Evolutionary conservation across 139 green algal genomes (phyloP), one percentile per base, ranked within the genome.

Genomic region (Micractinium sp.): DNA sequence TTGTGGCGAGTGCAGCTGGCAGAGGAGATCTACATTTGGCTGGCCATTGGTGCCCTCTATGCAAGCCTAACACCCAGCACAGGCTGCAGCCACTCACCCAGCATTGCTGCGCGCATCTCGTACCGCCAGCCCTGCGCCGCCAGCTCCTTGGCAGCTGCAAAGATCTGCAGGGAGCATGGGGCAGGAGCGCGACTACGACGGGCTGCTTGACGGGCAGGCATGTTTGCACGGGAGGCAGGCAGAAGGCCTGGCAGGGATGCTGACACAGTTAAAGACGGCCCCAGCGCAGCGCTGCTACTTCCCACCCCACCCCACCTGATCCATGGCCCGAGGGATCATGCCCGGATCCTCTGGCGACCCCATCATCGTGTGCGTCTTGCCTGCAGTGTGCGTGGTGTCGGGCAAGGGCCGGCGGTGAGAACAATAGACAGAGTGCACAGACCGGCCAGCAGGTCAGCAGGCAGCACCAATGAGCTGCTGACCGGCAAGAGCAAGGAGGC

Each of bases 321-420:
- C 91, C 81, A 99, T 94, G 20, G 96, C 93, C 0, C 97, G 93
- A 0, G 97, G 96, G 87, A 99, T 98, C 92, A 99, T 97, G 89
- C 97, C 97, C 16, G 93, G 91, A 0, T 92, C 61, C 23, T 36
- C 86, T 71, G 53, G 92, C 90, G 75, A 96, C 92, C 96, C 89
- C 96, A 95, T 85, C 98, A 99, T 99, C 7, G 98, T 99, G 95
- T 98, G 95, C 4, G 98, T 99, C 94, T 99, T 99, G 60, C 98
- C 98, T 0, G 95, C 94, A 0, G 47, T 9, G 47, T 56, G 47
- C 47, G 47, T 56, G 47, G 5, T 56, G 47, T 9, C 47, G 9
- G 47, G 47, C 47, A 56, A 77, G 71, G 71, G 71, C 71, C 71
- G 31, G 71, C 31, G 36, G 29, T 33, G 0, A 3, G 4, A 38